Evolutionary conservation across 768 basidiomycete genomes (phyloP), one percentile per base, ranked within the genome.

Genomic region (Leccinum imitatum): DNA sequence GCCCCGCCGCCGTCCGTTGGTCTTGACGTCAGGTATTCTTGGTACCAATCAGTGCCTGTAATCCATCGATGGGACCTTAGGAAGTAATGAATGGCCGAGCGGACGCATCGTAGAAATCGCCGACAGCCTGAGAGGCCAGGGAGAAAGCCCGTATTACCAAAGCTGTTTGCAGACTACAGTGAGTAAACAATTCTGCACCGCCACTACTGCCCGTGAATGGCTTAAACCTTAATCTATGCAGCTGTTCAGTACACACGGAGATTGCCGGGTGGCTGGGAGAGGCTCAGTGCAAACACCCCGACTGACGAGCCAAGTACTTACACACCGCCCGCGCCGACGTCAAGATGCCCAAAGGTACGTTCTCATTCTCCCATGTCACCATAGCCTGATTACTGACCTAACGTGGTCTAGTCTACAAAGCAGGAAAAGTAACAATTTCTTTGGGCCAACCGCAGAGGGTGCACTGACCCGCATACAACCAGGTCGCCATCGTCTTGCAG

Each of bases 401-500:
- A 50, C 31, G 23, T 14, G 11, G 47, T 63, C 19, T 63, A 94
- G 93, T 95, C 73, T 94, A 92, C 87, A 95, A 95, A 80, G 87
- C 93, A 75, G 93, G 93, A 79, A 95, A 95, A 85, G 92, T 93
- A 69, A 59, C 58, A 67, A 62, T 46, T 53, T 10, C 17, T 44
- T 35, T 31, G 23, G 48, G 25, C 3, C 3, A 31, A 8, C n/a
- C 33, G 15, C 17, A 35, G 2, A 9, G n/a, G 44, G 31, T 48
- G 37, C 50, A 44, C 56, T 58, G 54, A 68, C 50, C 33, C 7
- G 14, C 23, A 37, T 27, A 44, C 44, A 48, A 4, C 64, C 11
- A 93, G 91, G 93, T 95, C 69, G 93, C 93, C 67, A 95, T 98
- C 80, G 87, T 98, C 77, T 92, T 98, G 75, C 92, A 95, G 80